A percentile compares a stretch with the other conserved stretches of the same genome.
These are phyloP conservation scores for Fusarium tricinctum DNA, from an alignment of 2,329 filamentous ascomycete species.

Conservation along the genomic window DNA sequence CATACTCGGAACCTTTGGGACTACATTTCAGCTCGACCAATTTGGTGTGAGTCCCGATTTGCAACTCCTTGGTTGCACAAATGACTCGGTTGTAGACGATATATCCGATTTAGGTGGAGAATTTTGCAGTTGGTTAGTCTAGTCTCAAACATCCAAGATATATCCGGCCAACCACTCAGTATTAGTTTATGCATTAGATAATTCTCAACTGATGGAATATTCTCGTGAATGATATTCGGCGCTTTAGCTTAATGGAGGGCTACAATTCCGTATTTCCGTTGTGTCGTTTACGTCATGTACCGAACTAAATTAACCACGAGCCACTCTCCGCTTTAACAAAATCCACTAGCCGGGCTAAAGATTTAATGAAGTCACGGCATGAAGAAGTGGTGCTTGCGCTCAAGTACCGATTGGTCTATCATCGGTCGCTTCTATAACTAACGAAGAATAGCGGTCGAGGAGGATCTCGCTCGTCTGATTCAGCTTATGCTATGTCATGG, in stretches of 20 bases:
- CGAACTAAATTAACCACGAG: not conserved
- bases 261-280: not conserved
- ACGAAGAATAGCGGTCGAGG: not conserved
- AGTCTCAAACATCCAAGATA: not conserved
- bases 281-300: not conserved
- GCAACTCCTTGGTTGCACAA: not conserved
- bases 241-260: not conserved
- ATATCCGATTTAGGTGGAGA: not conserved
- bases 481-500: not conserved
- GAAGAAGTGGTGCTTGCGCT: not conserved
- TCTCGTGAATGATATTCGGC: not conserved
- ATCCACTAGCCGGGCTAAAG: not conserved
- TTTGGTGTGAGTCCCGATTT: not conserved
- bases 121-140: not conserved
- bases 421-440: not conserved
- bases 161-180: too few relatives aligned
- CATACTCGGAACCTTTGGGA: not conserved
- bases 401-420: not conserved
- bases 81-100: not conserved
- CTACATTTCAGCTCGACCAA: not conserved
- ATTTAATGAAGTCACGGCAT: not conserved
- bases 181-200: not conserved
- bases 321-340: not conserved
- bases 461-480: not conserved
- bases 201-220: not conserved